These are phyloP conservation scores for Lentinula lateritia DNA, from an alignment of 768 basidiomycete genomes.

Conservation along the genomic window DNA sequence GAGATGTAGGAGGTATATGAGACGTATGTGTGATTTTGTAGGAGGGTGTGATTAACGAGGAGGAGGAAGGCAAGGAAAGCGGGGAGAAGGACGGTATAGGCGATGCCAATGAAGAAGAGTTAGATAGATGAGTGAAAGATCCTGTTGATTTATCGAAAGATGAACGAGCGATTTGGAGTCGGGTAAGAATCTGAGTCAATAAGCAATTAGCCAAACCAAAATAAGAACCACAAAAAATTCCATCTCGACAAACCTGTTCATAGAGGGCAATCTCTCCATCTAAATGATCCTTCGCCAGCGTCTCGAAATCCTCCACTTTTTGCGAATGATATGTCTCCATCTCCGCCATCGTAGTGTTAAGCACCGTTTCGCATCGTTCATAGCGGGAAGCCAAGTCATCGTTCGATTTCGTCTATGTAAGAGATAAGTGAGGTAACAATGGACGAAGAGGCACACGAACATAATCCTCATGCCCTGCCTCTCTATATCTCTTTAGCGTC, in stretches of 20 bases:
- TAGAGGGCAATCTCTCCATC: slow-evolving; percentile 76
- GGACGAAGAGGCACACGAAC: slow-evolving; percentile 20
- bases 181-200: slow-evolving; percentile 41
- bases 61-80: not conserved
- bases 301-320: slow-evolving; percentile 64
- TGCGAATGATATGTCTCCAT: slow-evolving; percentile 76
- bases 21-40: too few relatives aligned
- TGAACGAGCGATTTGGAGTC: slow-evolving; percentile 51
- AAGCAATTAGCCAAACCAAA: too few relatives aligned
- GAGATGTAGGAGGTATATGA: too few relatives aligned
- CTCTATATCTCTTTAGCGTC: slow-evolving; percentile 60
- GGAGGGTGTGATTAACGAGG: not conserved
- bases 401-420: slow-evolving; percentile 36
- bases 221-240: too few relatives aligned
- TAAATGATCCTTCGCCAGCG: slow-evolving; percentile 58
- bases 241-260: slow-evolving; percentile 46
- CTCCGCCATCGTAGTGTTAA: slow-evolving; percentile 87
- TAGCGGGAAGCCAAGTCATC: slow-evolving; percentile 69
- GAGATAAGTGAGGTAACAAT: not conserved
- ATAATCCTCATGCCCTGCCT: slow-evolving; percentile 31
- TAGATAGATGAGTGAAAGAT: slow-evolving; percentile 11
- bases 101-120: not conserved
- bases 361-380: slow-evolving; percentile 75
- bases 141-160: slow-evolving; percentile 40
- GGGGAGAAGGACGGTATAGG: not conserved